Base-by-base conservation (phyloP, 305 asterid genomes). In the Withania somnifera region DNA sequence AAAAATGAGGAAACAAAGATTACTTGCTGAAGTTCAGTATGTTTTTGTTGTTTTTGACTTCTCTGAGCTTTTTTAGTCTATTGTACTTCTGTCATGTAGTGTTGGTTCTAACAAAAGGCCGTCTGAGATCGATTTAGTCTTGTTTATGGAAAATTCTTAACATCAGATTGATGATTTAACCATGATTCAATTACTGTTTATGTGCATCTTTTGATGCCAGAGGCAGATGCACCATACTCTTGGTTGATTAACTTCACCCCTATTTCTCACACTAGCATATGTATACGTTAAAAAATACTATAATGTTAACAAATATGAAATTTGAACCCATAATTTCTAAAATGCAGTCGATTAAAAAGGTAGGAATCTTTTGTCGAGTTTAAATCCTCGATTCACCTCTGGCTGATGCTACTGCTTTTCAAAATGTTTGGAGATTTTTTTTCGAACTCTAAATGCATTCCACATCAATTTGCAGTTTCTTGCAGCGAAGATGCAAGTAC, bases 21-120 rank as follows among this genome's bases (percentile, higher is more conserved):
- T 94, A 67, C 82, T 89, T 82, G 93, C 95, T 71, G 95, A 94
- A 94, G 93, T 93, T 84, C 66, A 94, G 97, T 94, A 91, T 53
- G 36, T 67, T 53, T 52, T 81, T 66, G 17, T 51, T 47, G 51
- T 40, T 30, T 36, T 36, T 17, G 20, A 28, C 66, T 77, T 32
- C 14, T 38, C 57, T 15, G 19, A 45, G 13, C 42, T 79, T 60
- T 11, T 14, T 42, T 20, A 15, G 50, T 77, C 66, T 77, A 4
- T 77, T 4, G 47, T 54, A 14, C 5, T 53, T 77, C 3, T 20
- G 17, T 17, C 47, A 8, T 58, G 38, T 24, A 6, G 60, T 42
- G 32, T 79, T 1, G 13, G 47, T 47, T 79, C 30, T 34, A 38
- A 20, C 4, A 36, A 14, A 24, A 47, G 79, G 47, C 47, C 4